Evolutionary conservation across 2,329 filamentous ascomycete species (phyloP), one percentile per base, ranked within the genome.

Genomic region (Ophiobolus disseminans): DNA sequence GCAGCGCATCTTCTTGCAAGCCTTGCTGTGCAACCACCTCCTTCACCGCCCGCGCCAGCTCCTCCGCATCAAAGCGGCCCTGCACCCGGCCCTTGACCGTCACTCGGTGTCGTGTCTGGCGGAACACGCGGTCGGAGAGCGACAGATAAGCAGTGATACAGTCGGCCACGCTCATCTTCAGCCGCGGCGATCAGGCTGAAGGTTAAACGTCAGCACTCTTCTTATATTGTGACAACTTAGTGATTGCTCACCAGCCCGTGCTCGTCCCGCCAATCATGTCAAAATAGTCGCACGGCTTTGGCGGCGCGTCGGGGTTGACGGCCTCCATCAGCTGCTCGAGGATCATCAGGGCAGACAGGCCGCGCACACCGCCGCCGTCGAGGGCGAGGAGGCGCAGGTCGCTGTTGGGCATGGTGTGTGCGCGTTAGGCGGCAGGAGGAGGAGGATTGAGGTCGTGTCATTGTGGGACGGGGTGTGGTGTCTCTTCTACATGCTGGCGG

Each of bases 11-110:
- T 31, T 62, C 55, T 11, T 10, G 23, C 38, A 55, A 17, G 22
- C 48, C 49, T 36, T 60, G 49, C 45, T 50, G 26, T 20, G 25
- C 50, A 6, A 61, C 32, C 5, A 60, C 47, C 20, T 55, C 47
- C 16, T 45, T 59, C 5, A 59, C 30, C 3, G 51, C 52, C 19
- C 23, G 47, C 31, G 32, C 50, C 20, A 65, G 53, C 45, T 55
- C 58, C 1, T 57, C 49, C 3, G 50, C 40, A 40, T 63, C 53
- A 22, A 62, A 65, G 4, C 57, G 40, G n/a, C 52, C 58, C 39
- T 58, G 50, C 10, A 59, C 26, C 23, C 53, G 17, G 44, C 49
- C 48, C 37, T 53, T 55, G 20, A 54, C 14, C 9, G 42, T 57
- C 21, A 60, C 35, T 5, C 40, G 48, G 35, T 52, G 48, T 23